Base-by-base conservation (phyloP, 306 rosid species). In the Ammopiptanthus mongolicus region DNA sequence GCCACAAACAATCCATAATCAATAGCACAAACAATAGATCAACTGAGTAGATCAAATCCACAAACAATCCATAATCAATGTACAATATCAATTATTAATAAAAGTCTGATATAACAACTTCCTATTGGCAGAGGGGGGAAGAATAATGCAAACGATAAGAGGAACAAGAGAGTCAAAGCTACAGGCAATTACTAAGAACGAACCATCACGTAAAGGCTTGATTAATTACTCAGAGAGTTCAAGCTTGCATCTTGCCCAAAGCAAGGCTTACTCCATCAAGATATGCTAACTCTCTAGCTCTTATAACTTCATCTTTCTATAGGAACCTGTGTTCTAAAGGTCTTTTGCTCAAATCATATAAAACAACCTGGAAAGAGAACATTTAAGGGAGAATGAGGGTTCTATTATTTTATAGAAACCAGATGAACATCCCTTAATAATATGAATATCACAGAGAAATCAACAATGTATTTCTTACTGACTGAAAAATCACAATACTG, bases 151-250 rank as follows among this genome's bases (percentile, higher is more conserved):
- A 53, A 67, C 55, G 11, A 62, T 34, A 68, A 63, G 52, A 22
- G 25, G 28, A 55, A 52, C 62, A 73, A 31, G 2, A 73, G 68
- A 66, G 14, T 59, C 23, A 6, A 65, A 12, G 31, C 79, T 37
- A 21, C 34, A 47, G 48, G 50, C 29, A 37, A 52, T 74, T 60
- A 78, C 60, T 0, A 73, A 21, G 53, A 70, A 82, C 96, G 19
- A 65, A 87, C 96, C 88, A 42, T 90, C 86, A 22, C 86, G 93
- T 65, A 88, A 74, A 78, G 91, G 87, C 73, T 80, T 89, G 75
- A 79, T 57, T 67, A 66, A 56, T 69, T n/a, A n/a, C n/a, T n/a
- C n/a, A n/a, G n/a, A n/a, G n/a, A n/a, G n/a, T n/a, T n/a, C n/a
- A n/a, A n/a, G n/a, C n/a, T n/a, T n/a, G n/a, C n/a, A n/a, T n/a